Percentiles rank a stretch among this genome's conserved stretches.
phyloP scores from a whole-genome alignment of 345 rosid genomes.

The Pugionium cornutum region DNA sequence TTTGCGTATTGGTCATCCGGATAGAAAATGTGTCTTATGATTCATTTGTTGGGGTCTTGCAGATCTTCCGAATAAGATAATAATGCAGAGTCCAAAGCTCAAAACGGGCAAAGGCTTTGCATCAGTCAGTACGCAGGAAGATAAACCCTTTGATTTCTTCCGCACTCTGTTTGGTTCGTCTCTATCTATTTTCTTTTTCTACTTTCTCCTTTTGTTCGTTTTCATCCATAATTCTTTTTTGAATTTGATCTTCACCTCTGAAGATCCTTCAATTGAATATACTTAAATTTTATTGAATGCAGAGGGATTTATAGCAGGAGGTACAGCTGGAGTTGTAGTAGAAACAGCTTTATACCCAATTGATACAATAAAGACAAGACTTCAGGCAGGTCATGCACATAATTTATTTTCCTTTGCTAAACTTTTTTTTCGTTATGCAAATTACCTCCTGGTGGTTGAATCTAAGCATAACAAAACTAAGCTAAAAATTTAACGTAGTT shows the following conservation, averaged over 20 bases:
- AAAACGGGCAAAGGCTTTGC: slow-evolving; percentile 56
- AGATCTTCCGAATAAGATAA: slow-evolving; percentile 46
- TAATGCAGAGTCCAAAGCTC: slow-evolving; percentile 45
- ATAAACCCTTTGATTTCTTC: slow-evolving; percentile 69
- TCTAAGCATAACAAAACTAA: no score
- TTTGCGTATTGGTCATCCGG: background rate
- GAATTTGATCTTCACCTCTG: no score
- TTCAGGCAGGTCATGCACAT: slow-evolving; percentile 69
- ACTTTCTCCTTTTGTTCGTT: background rate
- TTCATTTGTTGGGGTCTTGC: slow-evolving; percentile 25
- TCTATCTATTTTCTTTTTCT: no score
- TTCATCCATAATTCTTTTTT: background rate
- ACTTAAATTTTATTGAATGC: slow-evolving; percentile 7
- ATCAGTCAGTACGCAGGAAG: slow-evolving; percentile 53
- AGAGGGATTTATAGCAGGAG: slow-evolving; percentile 98
- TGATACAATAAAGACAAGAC: slow-evolving; percentile 93
- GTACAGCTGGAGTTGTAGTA: slow-evolving; percentile 92
- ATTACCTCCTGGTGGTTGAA: background rate
- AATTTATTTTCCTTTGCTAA: background rate
- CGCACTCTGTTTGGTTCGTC: slow-evolving; percentile 43
- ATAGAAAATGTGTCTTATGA: no score
- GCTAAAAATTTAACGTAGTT: background rate
- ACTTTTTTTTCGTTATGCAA: background rate
- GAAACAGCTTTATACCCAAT: slow-evolving; percentile 91
- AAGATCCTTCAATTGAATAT: no score